Evolutionary conservation across 2,329 filamentous ascomycete genomes (phyloP).

Genomic region (Ceratocystis diversiconidia): DNA sequence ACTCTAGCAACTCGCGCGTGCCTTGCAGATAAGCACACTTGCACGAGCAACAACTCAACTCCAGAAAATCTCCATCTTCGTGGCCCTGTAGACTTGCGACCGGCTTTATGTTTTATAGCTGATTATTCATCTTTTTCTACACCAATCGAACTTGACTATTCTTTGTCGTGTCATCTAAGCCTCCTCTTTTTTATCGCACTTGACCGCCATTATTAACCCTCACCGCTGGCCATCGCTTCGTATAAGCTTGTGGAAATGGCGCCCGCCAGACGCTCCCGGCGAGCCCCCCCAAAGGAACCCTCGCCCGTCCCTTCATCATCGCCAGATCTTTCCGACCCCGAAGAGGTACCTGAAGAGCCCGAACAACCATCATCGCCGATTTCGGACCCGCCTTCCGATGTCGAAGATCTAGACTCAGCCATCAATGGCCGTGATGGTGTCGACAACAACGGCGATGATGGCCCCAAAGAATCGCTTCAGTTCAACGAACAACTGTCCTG

Average conservation of each 20-base stretch:
- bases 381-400: constrained; percentile 17
- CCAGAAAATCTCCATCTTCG: background rate
- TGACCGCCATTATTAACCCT: background rate
- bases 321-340: constrained; percentile 15
- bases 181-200: background rate
- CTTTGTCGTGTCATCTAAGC: background rate
- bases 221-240: background rate
- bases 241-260: constrained; percentile 14
- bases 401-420: constrained; percentile 13
- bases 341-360: constrained; percentile 15
- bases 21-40: background rate
- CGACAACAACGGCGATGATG: constrained; percentile 23
- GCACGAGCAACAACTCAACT: background rate
- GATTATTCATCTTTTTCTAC: background rate
- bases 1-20: constrained; percentile 4
- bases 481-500: constrained; percentile 84
- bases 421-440: constrained; percentile 8
- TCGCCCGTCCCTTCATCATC: constrained; percentile 14
- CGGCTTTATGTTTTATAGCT: background rate
- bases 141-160: background rate
- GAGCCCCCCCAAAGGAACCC: constrained; percentile 16
- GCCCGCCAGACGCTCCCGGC: constrained; percentile 17
- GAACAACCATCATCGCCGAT: constrained; percentile 16
- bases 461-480: constrained; percentile 34
- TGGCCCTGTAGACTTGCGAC: background rate